phyloP scores from a whole-genome alignment of 768 basidiomycete genomes.

The Calocera viscosa region DNA sequence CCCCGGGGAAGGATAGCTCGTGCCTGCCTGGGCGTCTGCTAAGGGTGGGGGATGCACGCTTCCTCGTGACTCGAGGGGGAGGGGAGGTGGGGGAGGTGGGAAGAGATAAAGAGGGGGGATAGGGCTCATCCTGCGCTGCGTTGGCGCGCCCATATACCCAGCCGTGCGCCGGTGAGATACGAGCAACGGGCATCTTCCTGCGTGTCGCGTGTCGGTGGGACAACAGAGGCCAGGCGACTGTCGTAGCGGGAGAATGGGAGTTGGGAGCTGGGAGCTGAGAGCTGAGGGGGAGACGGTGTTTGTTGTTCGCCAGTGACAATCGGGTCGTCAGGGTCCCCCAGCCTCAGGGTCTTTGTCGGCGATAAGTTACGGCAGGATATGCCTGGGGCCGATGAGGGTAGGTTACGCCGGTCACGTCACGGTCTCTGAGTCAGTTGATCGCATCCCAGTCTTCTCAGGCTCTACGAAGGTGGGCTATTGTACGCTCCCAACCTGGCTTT shows the following conservation, averaged over 20 bases:
- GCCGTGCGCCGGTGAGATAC: not conserved
- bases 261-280: not conserved
- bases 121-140: not conserved
- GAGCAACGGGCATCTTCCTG: not conserved
- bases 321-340: too few species aligned
- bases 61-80: not conserved
- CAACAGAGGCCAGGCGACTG: not conserved
- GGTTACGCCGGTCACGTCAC: not conserved
- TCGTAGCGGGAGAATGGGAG: not conserved
- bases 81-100: not conserved
- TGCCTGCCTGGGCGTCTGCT: not conserved
- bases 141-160: not conserved
- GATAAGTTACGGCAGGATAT: too few species aligned
- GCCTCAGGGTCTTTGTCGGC: too few species aligned
- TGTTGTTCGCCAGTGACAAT: not conserved
- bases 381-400: not conserved
- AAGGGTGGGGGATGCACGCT: too few species aligned
- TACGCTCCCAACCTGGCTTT: too few species aligned
- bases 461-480: too few species aligned
- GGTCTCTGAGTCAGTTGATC: not conserved
- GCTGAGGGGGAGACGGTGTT: not conserved
- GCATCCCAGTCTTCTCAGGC: too few species aligned
- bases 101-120: not conserved
- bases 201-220: not conserved
- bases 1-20: not conserved